Evolutionary conservation across 306 rosid species (phyloP).

Genomic region (Cicer yamashitae): DNA sequence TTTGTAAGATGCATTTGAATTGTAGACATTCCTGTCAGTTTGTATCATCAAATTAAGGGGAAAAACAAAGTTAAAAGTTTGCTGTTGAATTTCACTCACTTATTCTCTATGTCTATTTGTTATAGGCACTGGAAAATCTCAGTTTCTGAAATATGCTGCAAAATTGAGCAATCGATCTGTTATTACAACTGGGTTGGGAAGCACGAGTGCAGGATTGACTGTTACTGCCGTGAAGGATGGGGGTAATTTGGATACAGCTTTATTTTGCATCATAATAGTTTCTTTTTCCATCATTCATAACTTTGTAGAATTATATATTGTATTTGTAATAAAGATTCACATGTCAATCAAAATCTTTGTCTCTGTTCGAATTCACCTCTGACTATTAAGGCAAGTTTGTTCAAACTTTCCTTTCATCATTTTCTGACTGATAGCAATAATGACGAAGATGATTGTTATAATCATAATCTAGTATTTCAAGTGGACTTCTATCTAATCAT

Average conservation of each 20-base stretch:
- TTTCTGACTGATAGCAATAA: conserved; percentile 6
- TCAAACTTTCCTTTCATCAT: not conserved
- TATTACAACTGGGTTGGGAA: conserved; percentile 95
- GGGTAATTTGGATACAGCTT: conserved; percentile 51
- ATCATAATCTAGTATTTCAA: conserved; percentile 35
- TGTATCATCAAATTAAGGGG: conserved; percentile 24
- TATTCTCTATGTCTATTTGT: conserved; percentile 5
- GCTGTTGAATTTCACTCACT: conserved; percentile 31
- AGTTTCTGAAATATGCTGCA: conserved; percentile 91
- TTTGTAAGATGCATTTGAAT: conserved; percentile 39
- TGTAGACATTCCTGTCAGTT: conserved; percentile 18
- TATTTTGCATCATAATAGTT: conserved; percentile 24
- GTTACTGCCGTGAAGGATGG: conserved; percentile 98
- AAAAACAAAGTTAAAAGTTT: not conserved
- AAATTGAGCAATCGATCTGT: conserved; percentile 94
- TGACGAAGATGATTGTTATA: not conserved
- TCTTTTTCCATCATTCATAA: conserved; percentile 22
- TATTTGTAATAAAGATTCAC: conserved; percentile 19
- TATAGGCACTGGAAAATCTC: conserved; percentile 95
- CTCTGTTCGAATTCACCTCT: conserved; percentile 27
- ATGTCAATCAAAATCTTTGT: conserved; percentile 31
- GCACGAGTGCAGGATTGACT: conserved; percentile 96
- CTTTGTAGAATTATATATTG: not conserved
- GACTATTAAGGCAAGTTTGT: too few species aligned
- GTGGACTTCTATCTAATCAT: conserved; percentile 2